These are phyloP conservation scores for Berberis thunbergii DNA, from an alignment of 164 flowering plant genomes.

Conservation along the genomic window DNA sequence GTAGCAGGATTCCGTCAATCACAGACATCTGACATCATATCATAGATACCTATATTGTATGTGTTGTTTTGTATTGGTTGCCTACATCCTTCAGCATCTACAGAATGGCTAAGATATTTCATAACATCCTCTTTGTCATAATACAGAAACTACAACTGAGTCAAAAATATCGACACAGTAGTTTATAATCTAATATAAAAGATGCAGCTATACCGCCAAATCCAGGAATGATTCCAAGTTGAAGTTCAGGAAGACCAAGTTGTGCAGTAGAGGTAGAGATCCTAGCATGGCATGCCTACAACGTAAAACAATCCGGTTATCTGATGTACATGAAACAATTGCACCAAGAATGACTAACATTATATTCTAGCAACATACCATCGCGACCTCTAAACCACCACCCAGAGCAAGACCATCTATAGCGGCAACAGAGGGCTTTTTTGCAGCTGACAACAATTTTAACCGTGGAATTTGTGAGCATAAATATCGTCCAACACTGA, in stretches of 20 bases:
- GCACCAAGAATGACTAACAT: too few relatives aligned
- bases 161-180: too few relatives aligned
- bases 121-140: too few relatives aligned
- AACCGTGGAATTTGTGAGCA: conserved; percentile 1
- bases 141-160: too few relatives aligned
- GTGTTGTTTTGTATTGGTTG: too few relatives aligned
- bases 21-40: too few relatives aligned
- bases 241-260: conserved; percentile 91
- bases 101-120: too few relatives aligned
- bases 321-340: too few relatives aligned
- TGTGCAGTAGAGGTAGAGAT: conserved; percentile 78
- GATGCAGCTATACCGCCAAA: conserved; percentile 65
- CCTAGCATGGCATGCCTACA: conserved; percentile 87
- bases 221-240: conserved; percentile 87
- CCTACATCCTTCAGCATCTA: too few relatives aligned
- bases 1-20: too few relatives aligned
- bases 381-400: conserved; percentile 89
- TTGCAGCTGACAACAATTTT: conserved; percentile 44
- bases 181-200: not conserved
- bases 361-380: conserved; percentile 37
- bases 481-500: not conserved
- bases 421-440: conserved; percentile 89
- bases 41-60: too few relatives aligned
- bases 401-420: conserved; percentile 93
- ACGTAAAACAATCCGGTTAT: conserved; percentile 4